Evolutionary conservation across 768 basidiomycete species (phyloP), one percentile per base, ranked within the genome.

Genomic region (Wakefieldia striispora): DNA sequence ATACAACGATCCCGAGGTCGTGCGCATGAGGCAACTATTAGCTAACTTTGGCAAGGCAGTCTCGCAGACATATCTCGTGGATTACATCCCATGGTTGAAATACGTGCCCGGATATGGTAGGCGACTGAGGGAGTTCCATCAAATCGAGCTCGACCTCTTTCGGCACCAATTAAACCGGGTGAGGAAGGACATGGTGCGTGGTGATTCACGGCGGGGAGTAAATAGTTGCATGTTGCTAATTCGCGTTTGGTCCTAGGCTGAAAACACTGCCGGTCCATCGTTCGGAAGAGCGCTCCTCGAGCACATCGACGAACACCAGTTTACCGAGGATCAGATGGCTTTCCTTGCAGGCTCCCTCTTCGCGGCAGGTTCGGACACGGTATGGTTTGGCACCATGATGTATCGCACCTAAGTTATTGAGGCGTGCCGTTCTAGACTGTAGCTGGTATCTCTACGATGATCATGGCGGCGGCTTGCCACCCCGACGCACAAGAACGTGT

Each of bases 341-440:
- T 84, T 82, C 58, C 72, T 84, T 17, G 79, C 77, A 1, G 82
- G 82, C 1, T 72, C 73, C 29, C 75, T 84, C 68, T 84, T 82
- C 49, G 80, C 79, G 21, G 82, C 82, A 10, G 82, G 82, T 3
- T 74, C 76, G 0, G 81, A 82, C 53, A 83, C 82, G 23, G 70
- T 64, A 40, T 38, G 62, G 39, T 17, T n/a, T 23, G 6, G 20
- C 26, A n/a, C 10, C 13, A 17, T 6, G 13, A 10, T 6, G 9
- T 38, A 14, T 7, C 17, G 19, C 16, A 16, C 21, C 13, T 16
- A 21, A 9, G 2, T 34, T 11, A 33, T 34, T 20, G n/a, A 9
- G 14, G 2, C 39, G 12, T 10, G 16, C 36, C 19, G 19, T 37
- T 35, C 36, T 16, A 70, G 49, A 82, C 79, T 2, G 76, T 79